Base-by-base conservation (phyloP, 2,329 filamentous ascomycete species). In the Sporothrix inflata region DNA sequence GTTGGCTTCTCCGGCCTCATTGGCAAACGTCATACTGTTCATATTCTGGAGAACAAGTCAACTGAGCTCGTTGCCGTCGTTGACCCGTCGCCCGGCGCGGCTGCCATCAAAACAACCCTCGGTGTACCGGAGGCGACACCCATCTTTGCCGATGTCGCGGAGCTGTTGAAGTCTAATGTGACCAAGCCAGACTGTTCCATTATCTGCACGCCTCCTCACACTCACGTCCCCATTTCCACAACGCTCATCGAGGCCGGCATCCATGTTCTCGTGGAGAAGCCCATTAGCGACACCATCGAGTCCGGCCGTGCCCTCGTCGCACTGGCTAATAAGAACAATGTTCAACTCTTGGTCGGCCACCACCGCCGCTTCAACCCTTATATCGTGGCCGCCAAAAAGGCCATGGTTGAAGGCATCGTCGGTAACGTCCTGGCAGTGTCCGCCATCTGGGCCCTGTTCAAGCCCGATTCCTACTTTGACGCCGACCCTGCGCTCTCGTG, bases 321-420 rank as follows among this genome's bases (percentile, higher is more conserved):
- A 0, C 75, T 78, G 40, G 75, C 81, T 11, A 24, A 40, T 6
- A 27, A 53, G 47, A 40, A 11, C 27, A 27, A 24, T 1, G 72
- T 76, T 3, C 68, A 74, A 7, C 74, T 79, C 0, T 79, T 89
- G 0, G 85, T 88, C 1, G 88, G 87, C 7, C 87, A 90, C 74
- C 88, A 90, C 76, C 82, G 88, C 11, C 83, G 88, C 2, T 90
- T 90, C 79, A 89, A 90, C 75, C 84, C 84, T 0, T 88, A 87
- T 76, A 82, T 88, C 5, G 78, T 82, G 6, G 81, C 84, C 1
- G 81, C 86, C 0, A 88, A 88, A 74, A 74, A 82, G 16, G 78
- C 82, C 0, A 74, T 89, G 0, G 75, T 78, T 0, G 76, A 80
- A 0, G 79, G 81, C 0, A 78, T 77, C 0, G 34, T 69, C 8